Percentiles rank a stretch among this genome's conserved stretches.
phyloP scores from a whole-genome alignment of 768 basidiomycete species.

The Termitomyces sp. region DNA sequence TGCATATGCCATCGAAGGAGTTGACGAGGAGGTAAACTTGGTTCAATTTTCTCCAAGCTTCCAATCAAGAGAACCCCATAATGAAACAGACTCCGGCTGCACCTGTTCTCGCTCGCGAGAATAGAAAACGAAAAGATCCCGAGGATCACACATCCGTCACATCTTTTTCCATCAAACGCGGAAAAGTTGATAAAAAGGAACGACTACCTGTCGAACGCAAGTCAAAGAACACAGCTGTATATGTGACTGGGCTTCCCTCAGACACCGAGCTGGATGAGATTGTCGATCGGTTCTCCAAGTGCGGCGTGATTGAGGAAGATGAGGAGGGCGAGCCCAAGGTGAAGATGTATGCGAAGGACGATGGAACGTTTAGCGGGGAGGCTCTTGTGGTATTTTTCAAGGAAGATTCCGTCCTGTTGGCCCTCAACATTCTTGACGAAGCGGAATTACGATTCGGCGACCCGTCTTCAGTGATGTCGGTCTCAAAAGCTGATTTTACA shows the following conservation, averaged over 20 bases:
- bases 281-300: slow-evolving; percentile 83
- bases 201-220: slow-evolving; percentile 46
- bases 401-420: slow-evolving; percentile 88
- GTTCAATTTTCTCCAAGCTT: neutral
- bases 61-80: neutral
- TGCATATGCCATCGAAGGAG: slow-evolving; percentile 87
- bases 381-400: slow-evolving; percentile 97
- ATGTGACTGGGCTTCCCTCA: slow-evolving; percentile 76
- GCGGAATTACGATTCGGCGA: slow-evolving; percentile 86
- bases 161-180: slow-evolving; percentile 63
- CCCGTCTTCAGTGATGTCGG: slow-evolving; percentile 63
- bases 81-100: slow-evolving; percentile 72
- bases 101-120: slow-evolving; percentile 74
- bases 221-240: slow-evolving; percentile 92
- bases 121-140: slow-evolving; percentile 73
- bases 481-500: slow-evolving; percentile 71
- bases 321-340: slow-evolving; percentile 89
- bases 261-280: slow-evolving; percentile 75
- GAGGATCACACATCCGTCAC: slow-evolving; percentile 64
- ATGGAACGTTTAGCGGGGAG: slow-evolving; percentile 89
- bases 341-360: slow-evolving; percentile 89
- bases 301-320: slow-evolving; percentile 90
- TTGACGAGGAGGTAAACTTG: slow-evolving; percentile 82
- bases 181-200: slow-evolving; percentile 49
- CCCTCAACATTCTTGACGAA: slow-evolving; percentile 83